Conservation (phyloP, 2,329 filamentous ascomycete genomes). For the Madurella fahalii region DNA sequence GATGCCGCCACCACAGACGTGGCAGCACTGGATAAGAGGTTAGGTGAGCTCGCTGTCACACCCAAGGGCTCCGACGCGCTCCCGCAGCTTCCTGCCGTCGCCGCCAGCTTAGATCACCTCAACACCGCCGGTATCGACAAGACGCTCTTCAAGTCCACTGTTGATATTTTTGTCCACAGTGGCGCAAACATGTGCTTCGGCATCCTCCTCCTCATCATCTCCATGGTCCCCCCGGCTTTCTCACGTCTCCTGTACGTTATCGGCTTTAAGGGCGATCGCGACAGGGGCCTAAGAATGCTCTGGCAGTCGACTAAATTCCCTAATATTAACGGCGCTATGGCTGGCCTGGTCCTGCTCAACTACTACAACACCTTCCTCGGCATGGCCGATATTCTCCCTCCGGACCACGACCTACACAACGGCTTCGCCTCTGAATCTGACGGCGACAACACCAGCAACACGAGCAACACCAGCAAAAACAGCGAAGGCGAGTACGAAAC, state of each 20-base stretch:
- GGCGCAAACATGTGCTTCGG: constrained; percentile 89
- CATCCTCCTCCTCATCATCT: constrained; percentile 79
- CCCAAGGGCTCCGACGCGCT: neutral
- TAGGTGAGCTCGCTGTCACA: constrained; percentile 11
- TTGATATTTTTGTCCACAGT: constrained; percentile 86
- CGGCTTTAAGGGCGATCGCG: constrained; percentile 85
- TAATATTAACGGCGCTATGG: constrained; percentile 90
- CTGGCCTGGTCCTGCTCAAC: constrained; percentile 72
- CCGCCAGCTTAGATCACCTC: constrained; percentile 26
- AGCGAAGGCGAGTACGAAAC: constrained; percentile 50
- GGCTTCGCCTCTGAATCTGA: constrained; percentile 31
- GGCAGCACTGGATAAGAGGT: constrained; percentile 17
- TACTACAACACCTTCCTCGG: constrained; percentile 88
- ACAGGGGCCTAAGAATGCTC: constrained; percentile 76
- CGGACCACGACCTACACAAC: constrained; percentile 48
- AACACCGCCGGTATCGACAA: constrained; percentile 51
- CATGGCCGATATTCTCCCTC: constrained; percentile 81
- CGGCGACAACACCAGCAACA: constrained; percentile 34
- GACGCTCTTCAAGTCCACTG: constrained; percentile 64
- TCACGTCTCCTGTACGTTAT: constrained; percentile 81
- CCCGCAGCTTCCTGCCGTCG: constrained; percentile 12
- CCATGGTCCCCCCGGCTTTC: constrained; percentile 87
- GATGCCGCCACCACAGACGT: constrained; percentile 38
- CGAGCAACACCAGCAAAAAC: neutral
- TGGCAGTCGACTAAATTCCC: constrained; percentile 84